A percentile compares a stretch with the other conserved stretches of the same genome.
Evolutionary conservation across 345 rosid genomes (phyloP).

Genomic region (Lepidium aucheri): DNA sequence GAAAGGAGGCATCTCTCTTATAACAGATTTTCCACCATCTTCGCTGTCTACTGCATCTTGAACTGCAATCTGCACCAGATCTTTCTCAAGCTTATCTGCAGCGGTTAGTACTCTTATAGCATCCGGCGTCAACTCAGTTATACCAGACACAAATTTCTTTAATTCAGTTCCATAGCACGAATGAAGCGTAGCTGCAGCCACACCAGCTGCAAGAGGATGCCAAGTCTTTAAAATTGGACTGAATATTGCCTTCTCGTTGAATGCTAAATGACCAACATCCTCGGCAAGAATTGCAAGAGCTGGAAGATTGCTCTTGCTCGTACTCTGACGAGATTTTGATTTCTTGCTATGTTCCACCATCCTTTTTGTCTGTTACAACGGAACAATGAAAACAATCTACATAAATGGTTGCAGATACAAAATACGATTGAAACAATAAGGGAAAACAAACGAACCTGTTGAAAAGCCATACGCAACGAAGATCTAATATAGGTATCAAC

Average conservation of each 20-base stretch:
- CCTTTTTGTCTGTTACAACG: constrained; percentile 54
- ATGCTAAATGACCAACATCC: constrained; percentile 68
- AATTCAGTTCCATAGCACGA: constrained; percentile 71
- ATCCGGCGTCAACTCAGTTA: constrained; percentile 84
- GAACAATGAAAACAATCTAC: background rate
- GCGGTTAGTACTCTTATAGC: constrained; percentile 82
- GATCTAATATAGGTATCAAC: constrained; percentile 81
- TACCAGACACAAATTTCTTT: constrained; percentile 58
- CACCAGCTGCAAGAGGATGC: constrained; percentile 93
- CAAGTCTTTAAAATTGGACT: constrained; percentile 89
- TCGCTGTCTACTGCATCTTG: constrained; percentile 93
- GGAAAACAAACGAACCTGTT: constrained; percentile 47
- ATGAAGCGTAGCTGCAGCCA: constrained; percentile 95
- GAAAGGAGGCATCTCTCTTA: constrained; percentile 95
- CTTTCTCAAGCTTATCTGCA: constrained; percentile 92
- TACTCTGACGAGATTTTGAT: constrained; percentile 42
- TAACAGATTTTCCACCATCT: constrained; percentile 96
- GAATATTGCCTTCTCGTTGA: constrained; percentile 71
- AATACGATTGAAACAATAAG: background rate
- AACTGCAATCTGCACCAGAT: constrained; percentile 96
- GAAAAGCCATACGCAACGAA: constrained; percentile 60
- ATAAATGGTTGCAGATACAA: background rate
- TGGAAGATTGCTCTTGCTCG: constrained; percentile 54
- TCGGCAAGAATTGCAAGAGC: constrained; percentile 77
- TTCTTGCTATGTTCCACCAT: constrained; percentile 54